Evolutionary conservation across 1,284 basidiomycete species (phyloP).

Genomic region (Leccinum subspadiceum): DNA sequence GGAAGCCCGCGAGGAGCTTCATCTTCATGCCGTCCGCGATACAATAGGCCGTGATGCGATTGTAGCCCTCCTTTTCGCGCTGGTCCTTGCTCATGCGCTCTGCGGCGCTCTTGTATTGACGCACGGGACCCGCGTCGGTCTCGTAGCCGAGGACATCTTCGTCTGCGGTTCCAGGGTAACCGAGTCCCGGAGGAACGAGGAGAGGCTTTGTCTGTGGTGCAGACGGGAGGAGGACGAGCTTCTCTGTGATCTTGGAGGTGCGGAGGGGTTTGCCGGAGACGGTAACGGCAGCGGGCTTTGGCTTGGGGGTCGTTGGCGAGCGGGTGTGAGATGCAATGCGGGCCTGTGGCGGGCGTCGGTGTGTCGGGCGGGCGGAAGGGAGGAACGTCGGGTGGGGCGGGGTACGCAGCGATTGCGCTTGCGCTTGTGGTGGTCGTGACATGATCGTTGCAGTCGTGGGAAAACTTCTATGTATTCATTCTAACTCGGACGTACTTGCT

Average conservation of each 20-base stretch:
- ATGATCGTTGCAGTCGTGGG: background rate
- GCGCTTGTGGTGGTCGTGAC: background rate
- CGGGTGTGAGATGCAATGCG: conserved; percentile 21
- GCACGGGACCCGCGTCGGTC: conserved; percentile 56
- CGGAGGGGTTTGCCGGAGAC: conserved; percentile 58
- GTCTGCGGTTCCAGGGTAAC: conserved; percentile 31
- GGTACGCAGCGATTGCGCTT: background rate
- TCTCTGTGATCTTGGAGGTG: conserved; percentile 89
- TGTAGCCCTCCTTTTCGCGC: conserved; percentile 71
- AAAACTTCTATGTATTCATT: too few relatives aligned
- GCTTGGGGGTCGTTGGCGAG: conserved; percentile 15
- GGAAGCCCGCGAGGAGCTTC: conserved; percentile 77
- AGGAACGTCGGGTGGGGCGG: conserved; percentile 14
- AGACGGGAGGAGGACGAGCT: conserved; percentile 88
- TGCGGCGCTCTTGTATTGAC: conserved; percentile 73
- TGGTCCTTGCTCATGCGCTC: conserved; percentile 81
- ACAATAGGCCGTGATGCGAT: conserved; percentile 84
- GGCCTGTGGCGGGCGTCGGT: conserved; percentile 25
- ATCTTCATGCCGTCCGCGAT: conserved; percentile 81
- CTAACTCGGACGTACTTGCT: too few relatives aligned
- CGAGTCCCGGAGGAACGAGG: conserved; percentile 37
- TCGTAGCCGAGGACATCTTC: conserved; percentile 63
- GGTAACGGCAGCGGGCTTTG: conserved; percentile 14
- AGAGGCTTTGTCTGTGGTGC: conserved; percentile 88
- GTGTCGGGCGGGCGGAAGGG: conserved; percentile 20